Conservation (phyloP, 768 basidiomycete genomes). For the Amanita inopinata region DNA sequence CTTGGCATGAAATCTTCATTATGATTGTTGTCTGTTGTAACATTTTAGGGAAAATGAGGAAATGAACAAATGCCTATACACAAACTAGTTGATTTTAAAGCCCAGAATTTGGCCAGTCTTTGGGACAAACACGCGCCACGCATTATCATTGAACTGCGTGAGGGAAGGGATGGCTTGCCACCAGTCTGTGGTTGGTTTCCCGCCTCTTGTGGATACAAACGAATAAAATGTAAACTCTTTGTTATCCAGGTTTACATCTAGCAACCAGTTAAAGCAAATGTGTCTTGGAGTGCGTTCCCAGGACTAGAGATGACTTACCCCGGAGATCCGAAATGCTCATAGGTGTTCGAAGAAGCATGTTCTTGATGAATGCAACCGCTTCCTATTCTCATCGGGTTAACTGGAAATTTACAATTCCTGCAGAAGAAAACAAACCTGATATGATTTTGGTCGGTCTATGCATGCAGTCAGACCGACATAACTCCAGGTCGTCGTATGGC, state of each 20-base stretch:
- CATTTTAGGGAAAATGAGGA: too few relatives aligned
- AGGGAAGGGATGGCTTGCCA: neutral
- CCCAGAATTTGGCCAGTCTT: slow-evolving; percentile 6
- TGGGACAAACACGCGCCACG: slow-evolving; percentile 10
- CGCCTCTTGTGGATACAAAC: neutral
- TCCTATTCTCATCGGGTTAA: neutral
- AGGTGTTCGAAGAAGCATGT: neutral
- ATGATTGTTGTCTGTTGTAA: neutral
- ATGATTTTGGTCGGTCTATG: neutral
- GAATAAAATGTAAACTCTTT: neutral
- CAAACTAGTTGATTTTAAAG: slow-evolving; percentile 1
- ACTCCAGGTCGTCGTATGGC: neutral
- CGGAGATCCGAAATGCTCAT: too few relatives aligned
- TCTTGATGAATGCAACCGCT: neutral
- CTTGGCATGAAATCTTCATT: too few relatives aligned
- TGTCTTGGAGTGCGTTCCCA: too few relatives aligned
- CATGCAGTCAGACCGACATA: too few relatives aligned
- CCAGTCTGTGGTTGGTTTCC: neutral
- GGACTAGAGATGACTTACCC: too few relatives aligned
- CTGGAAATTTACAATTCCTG: neutral
- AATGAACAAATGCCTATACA: too few relatives aligned
- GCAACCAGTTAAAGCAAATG: neutral
- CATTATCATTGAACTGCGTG: slow-evolving; percentile 1
- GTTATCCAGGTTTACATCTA: neutral
- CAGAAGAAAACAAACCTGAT: neutral